Percentiles rank a stretch among this genome's conserved stretches.
phyloP scores from a whole-genome alignment of 2,329 filamentous ascomycete species.

The Neonectria neomacrospora region DNA sequence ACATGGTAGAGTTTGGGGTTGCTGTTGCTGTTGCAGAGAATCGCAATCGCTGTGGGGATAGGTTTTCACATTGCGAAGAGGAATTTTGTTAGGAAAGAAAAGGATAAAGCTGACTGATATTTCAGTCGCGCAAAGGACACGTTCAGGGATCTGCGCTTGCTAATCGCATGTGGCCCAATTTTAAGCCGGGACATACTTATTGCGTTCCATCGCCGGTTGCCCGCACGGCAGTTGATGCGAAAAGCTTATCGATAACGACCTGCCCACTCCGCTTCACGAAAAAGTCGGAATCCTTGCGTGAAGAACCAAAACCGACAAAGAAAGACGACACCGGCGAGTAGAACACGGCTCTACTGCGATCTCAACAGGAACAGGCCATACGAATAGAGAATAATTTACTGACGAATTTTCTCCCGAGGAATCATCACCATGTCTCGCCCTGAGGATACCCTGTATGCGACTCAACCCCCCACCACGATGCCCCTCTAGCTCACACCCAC shows the following conservation, averaged over 20 bases:
- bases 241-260: constrained; percentile 41
- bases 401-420: neutral
- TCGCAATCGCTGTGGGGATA: constrained; percentile 30
- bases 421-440: constrained; percentile 85
- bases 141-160: constrained; percentile 33
- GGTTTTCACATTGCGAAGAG: constrained; percentile 40
- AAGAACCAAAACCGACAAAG: constrained; percentile 30
- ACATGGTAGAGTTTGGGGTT: constrained; percentile 71
- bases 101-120: constrained; percentile 27
- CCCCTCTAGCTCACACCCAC: constrained; percentile 42
- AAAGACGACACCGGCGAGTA: constrained; percentile 13
- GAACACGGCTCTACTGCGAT: neutral
- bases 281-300: constrained; percentile 39
- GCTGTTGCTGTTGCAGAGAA: constrained; percentile 18
- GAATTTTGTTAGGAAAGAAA: constrained; percentile 20
- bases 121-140: constrained; percentile 36
- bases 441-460: constrained; percentile 86
- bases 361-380: neutral
- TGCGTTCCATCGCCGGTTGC: constrained; percentile 14
- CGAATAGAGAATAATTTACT: neutral
- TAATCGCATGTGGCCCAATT: constrained; percentile 34
- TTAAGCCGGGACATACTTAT: constrained; percentile 15
- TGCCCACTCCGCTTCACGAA: constrained; percentile 41
- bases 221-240: neutral
- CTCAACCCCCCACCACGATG: constrained; percentile 33